Percentiles rank a stretch among this genome's conserved stretches.
These are phyloP conservation scores for Chaetomium sp. DNA, from an alignment of 2,329 filamentous ascomycete genomes.

Conservation along the genomic window DNA sequence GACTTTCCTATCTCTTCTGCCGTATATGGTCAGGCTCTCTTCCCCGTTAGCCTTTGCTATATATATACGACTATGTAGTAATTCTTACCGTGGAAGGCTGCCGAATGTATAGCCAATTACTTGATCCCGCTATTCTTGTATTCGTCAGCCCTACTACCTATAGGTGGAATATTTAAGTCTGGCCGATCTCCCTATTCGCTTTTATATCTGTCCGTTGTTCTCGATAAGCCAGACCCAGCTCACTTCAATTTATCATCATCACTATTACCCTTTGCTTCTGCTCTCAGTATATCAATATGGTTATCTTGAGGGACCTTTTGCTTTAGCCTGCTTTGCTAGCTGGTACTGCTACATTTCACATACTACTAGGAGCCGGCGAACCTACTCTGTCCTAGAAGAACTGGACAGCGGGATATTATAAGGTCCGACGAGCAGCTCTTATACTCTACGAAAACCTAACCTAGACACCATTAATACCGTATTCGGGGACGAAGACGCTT, in stretches of 20 bases:
- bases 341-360: slow-evolving; percentile 2
- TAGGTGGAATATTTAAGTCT: not conserved
- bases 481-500: slow-evolving; percentile 1
- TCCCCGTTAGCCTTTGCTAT: not conserved
- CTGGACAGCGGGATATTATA: not conserved
- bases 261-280: not conserved
- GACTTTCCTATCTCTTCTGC: no score
- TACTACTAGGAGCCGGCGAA: not conserved
- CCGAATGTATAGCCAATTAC: no score
- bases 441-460: not conserved
- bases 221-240: not conserved
- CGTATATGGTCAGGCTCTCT: not conserved
- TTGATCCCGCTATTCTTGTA: not conserved
- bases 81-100: no score
- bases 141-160: not conserved
- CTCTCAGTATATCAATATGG: no score
- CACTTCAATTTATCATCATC: not conserved
- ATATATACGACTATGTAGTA: no score
- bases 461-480: not conserved
- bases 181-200: not conserved
- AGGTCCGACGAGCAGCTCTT: not conserved
- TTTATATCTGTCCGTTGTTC: not conserved
- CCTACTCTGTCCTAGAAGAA: slow-evolving; percentile 3
- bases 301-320: slow-evolving; percentile 6
- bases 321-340: slow-evolving; percentile 6